A percentile compares a stretch with the other conserved stretches of the same genome.
phyloP scores from a whole-genome alignment of 2,329 filamentous ascomycete species.

The Dactylonectria macrodidyma region DNA sequence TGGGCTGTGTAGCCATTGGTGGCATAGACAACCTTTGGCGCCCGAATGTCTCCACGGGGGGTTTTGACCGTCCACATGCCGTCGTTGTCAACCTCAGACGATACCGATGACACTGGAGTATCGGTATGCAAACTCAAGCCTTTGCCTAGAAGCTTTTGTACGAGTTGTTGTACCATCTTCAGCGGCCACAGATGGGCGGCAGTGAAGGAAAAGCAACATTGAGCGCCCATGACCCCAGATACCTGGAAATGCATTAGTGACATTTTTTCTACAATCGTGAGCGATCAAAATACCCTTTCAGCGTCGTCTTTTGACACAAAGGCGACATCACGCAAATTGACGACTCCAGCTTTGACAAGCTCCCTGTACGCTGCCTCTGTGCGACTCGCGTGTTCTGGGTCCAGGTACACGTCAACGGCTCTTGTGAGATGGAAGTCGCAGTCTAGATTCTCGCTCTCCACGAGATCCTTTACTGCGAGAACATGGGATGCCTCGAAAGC shows the following conservation, averaged over 20 bases:
- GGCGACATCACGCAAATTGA: constrained; percentile 18
- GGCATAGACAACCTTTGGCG: constrained; percentile 72
- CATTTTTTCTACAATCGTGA: no score
- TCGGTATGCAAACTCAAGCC: constrained; percentile 32
- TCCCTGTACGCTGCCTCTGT: constrained; percentile 22
- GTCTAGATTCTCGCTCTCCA: constrained; percentile 47
- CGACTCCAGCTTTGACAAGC: constrained; percentile 7
- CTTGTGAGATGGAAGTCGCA: constrained; percentile 47
- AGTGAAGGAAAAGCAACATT: constrained; percentile 38
- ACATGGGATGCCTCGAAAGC: constrained; percentile 42
- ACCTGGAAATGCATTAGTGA: background rate
- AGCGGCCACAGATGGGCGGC: constrained; percentile 38
- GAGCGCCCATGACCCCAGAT: constrained; percentile 32
- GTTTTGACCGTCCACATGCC: constrained; percentile 22
- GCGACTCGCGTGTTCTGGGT: constrained; percentile 36
- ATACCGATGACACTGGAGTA: constrained; percentile 33
- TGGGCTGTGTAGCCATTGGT: constrained; percentile 78
- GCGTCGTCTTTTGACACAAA: constrained; percentile 24
- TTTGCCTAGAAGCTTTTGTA: constrained; percentile 24
- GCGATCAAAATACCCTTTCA: constrained; percentile 19
- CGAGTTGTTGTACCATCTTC: constrained; percentile 32
- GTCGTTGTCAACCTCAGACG: background rate
- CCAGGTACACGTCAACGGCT: constrained; percentile 56
- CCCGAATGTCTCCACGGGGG: constrained; percentile 61
- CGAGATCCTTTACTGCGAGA: constrained; percentile 51